Evolutionary conservation across 2,329 filamentous ascomycete species (phyloP), one percentile per base, ranked within the genome.

Genomic region (Parascedosporium putredinis): DNA sequence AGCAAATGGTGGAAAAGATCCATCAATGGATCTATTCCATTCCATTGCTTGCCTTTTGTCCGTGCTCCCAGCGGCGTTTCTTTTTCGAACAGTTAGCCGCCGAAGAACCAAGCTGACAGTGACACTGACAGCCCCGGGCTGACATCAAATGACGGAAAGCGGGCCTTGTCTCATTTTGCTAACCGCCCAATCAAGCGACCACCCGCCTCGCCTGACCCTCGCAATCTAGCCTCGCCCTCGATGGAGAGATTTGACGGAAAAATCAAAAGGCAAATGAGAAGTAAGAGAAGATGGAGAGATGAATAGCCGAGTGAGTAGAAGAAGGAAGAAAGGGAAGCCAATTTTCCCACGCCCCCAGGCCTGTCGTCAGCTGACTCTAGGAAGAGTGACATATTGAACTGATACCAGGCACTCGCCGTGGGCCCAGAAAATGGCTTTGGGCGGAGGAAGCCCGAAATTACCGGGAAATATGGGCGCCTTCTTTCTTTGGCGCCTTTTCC

Each of bases 161-260:
- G 27, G 12, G 31, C 8, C 31, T 31, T n/a, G 45, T 40, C 36
- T 40, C 36, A 40, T 40, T 40, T 40, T 40, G 36, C 36, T 34
- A 47, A 47, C 45, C 45, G 45, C 45, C 31, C 45, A 47, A 40
- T 16, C 36, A 40, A 36, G 31, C 31, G 45, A 47, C 29, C 29
- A 47, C 45, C 45, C 45, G 45, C 45, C 36, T 40, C 36, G 36
- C 36, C 16, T 40, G 14, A 16, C 14, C 36, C 36, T n/a, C n/a
- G n/a, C n/a, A n/a, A n/a, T n/a, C n/a, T n/a, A n/a, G n/a, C n/a
- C n/a, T n/a, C n/a, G n/a, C n/a, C n/a, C n/a, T n/a, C n/a, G n/a
- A n/a, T n/a, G n/a, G n/a, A n/a, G n/a, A n/a, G n/a, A n/a, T n/a
- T n/a, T n/a, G n/a, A n/a, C n/a, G n/a, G n/a, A n/a, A n/a, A n/a